Percentiles rank a stretch among this genome's conserved stretches.
Evolutionary conservation across 129 eudicot species (phyloP).

Genomic region (Tagetes patula): DNA sequence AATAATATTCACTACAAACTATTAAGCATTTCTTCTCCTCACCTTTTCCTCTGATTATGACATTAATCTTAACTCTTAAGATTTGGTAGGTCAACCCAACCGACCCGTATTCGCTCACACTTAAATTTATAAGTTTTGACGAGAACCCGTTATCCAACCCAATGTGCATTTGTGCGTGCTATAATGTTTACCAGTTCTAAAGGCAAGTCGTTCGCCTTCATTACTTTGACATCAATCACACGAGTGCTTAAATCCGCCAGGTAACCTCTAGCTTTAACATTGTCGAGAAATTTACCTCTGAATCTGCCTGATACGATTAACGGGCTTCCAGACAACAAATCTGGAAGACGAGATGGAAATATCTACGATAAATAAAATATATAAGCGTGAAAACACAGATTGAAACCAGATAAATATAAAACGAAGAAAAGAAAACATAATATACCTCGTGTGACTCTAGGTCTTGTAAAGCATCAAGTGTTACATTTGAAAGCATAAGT

Average conservation of each 20-base stretch:
- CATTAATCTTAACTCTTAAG: background rate
- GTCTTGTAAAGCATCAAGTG: conserved; percentile 52
- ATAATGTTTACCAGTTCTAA: conserved; percentile 62
- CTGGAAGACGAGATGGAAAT: conserved; percentile 58
- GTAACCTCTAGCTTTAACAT: conserved; percentile 52
- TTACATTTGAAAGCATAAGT: conserved; percentile 59
- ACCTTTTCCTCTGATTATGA: background rate
- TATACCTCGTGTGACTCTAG: conserved; percentile 69
- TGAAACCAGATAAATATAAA: background rate
- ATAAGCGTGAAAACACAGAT: background rate
- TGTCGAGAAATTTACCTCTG: conserved; percentile 57
- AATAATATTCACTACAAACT: background rate
- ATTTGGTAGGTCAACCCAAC: background rate
- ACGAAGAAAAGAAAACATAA: background rate
- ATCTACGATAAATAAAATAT: conserved; percentile 41
- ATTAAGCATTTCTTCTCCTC: background rate
- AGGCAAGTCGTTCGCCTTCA: conserved; percentile 50
- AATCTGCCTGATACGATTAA: conserved; percentile 80
- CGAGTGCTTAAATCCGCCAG: conserved; percentile 57
- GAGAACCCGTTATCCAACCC: background rate
- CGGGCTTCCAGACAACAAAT: conserved; percentile 52
- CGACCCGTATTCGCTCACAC: background rate
- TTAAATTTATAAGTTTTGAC: background rate
- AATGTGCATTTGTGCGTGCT: background rate
- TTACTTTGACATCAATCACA: conserved; percentile 52